A percentile compares a stretch with the other conserved stretches of the same genome.
phyloP scores from a whole-genome alignment of 2,329 filamentous ascomycete genomes.

The Pyricularia grisea region DNA sequence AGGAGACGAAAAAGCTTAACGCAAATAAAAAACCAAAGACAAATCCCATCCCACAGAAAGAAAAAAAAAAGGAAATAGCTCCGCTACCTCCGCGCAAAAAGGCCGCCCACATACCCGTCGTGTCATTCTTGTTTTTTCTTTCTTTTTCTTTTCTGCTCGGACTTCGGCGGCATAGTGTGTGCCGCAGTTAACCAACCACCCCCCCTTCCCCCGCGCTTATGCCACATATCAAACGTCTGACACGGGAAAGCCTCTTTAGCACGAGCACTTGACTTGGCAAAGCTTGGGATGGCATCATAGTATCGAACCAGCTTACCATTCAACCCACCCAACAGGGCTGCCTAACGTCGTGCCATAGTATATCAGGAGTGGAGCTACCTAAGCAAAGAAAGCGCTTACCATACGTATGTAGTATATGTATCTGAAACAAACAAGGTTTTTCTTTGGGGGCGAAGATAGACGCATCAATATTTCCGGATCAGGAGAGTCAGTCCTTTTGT shows the following conservation, averaged over 20 bases:
- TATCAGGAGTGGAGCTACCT: no score
- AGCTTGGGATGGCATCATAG: background rate
- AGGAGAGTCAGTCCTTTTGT: no score
- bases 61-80: background rate
- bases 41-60: background rate
- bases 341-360: no score
- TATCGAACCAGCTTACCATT: background rate
- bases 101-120: background rate
- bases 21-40: no score
- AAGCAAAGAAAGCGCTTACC: no score
- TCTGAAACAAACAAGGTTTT: no score
- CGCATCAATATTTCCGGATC: no score
- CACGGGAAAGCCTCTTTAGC: background rate
- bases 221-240: background rate
- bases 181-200: background rate
- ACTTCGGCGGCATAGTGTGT: background rate
- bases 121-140: no score
- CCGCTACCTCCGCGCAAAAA: background rate
- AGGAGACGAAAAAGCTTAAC: background rate
- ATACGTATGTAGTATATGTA: no score
- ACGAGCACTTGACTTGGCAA: background rate
- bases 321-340: background rate
- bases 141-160: background rate
- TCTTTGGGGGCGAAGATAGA: no score
- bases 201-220: no score